Conservation (phyloP, 306 rosid species). For the Castanopsis chinensis region DNA sequence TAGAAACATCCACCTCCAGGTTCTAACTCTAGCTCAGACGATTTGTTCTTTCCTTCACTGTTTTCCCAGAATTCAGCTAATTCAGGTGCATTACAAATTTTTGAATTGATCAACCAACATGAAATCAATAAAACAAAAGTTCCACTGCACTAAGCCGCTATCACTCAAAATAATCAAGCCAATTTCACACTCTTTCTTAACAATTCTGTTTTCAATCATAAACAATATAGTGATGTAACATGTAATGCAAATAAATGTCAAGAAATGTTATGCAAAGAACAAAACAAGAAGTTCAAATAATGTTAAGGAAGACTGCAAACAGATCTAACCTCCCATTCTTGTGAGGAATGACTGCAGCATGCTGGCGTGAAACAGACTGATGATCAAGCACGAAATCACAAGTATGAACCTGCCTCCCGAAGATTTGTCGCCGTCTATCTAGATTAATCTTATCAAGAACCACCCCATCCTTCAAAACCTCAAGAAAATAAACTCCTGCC, state of each 20-base stretch:
- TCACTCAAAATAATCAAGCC: neutral
- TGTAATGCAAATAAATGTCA: neutral
- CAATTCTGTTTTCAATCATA: neutral
- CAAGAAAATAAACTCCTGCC: conserved; percentile 76
- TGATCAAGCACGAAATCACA: conserved; percentile 96
- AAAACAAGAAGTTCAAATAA: conserved; percentile 9
- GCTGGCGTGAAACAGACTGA: conserved; percentile 96
- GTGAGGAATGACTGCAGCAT: conserved; percentile 95
- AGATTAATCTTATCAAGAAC: conserved; percentile 68
- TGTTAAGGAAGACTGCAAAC: conserved; percentile 11
- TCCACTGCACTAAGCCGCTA: neutral
- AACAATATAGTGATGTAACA: neutral
- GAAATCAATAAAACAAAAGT: neutral
- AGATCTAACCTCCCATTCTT: conserved; percentile 82
- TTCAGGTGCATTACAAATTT: neutral
- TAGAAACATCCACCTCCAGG: neutral
- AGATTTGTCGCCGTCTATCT: conserved; percentile 64
- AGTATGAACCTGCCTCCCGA: conserved; percentile 82
- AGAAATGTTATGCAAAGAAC: neutral
- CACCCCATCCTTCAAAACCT: conserved; percentile 87
- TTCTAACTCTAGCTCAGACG: neutral
- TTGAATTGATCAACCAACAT: neutral
- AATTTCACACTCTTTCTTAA: neutral
- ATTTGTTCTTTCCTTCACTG: neutral
- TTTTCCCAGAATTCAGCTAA: too few species aligned